Percentiles rank a stretch among this genome's conserved stretches.
phyloP scores from a whole-genome alignment of 1,284 basidiomycete species.

The Malassezia cuniculi region DNA sequence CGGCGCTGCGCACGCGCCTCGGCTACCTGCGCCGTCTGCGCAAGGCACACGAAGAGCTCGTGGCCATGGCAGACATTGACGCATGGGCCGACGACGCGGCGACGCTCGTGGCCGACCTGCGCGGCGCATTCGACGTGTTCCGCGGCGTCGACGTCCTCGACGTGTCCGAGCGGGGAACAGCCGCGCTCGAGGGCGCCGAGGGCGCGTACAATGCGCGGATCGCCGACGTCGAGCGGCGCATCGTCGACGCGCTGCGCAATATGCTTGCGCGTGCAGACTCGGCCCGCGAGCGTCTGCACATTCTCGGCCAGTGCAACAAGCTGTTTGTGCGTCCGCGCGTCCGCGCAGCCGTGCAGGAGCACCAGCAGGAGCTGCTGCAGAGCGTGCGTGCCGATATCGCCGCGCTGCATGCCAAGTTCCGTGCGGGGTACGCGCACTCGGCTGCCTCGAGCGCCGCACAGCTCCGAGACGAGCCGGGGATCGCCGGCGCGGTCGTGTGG shows the following conservation, averaged over 20 bases:
- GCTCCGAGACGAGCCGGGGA: conserved; percentile 89
- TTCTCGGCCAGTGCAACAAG: conserved; percentile 96
- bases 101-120: conserved; percentile 84
- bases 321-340: conserved; percentile 87
- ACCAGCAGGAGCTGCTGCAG: conserved; percentile 61
- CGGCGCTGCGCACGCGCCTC: conserved; percentile 75
- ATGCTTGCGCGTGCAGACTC: conserved; percentile 87
- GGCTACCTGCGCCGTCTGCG: conserved; percentile 76
- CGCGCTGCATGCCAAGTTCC: conserved; percentile 71
- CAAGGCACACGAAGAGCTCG: conserved; percentile 92
- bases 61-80: conserved; percentile 90
- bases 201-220: conserved; percentile 95
- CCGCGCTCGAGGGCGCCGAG: conserved; percentile 94
- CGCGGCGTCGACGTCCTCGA: conserved; percentile 94
- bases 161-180: conserved; percentile 69
- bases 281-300: conserved; percentile 97
- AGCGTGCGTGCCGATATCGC: conserved; percentile 91
- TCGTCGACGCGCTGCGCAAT: conserved; percentile 82
- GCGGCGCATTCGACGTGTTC: conserved; percentile 75
- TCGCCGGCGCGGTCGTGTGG: conserved; percentile 96
- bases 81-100: conserved; percentile 46
- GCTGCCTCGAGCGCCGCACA: conserved; percentile 97
- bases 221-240: conserved; percentile 92
- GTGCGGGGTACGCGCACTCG: conserved; percentile 77
- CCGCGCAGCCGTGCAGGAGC: conserved; percentile 85